Conservation (phyloP, 768 basidiomycete genomes). For the Asterophora lycoperdoides region DNA sequence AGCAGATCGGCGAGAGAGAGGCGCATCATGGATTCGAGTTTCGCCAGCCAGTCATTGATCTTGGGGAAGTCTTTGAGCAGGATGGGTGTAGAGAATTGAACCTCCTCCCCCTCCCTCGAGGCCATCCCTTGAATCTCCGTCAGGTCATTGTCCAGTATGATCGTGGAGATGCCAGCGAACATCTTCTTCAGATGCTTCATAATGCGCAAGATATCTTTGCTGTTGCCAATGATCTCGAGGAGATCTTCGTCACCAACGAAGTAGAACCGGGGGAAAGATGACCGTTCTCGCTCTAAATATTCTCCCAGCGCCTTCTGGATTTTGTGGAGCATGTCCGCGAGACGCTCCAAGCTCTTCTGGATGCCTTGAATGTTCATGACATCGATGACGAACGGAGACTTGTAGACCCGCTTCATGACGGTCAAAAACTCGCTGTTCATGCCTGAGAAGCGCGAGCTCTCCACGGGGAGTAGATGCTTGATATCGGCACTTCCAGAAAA, state of each 20-base stretch:
- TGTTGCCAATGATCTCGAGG: slow-evolving; percentile 98
- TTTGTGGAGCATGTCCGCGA: slow-evolving; percentile 94
- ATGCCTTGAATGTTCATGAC: slow-evolving; percentile 95
- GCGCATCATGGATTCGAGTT: slow-evolving; percentile 91
- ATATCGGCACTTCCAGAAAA: slow-evolving; percentile 99
- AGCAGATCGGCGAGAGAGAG: slow-evolving; percentile 81
- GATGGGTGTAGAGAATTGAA: slow-evolving; percentile 79
- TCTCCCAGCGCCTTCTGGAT: slow-evolving; percentile 99
- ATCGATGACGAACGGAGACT: slow-evolving; percentile 95
- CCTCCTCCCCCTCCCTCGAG: slow-evolving; percentile 94
- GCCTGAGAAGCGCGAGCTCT: slow-evolving; percentile 96
- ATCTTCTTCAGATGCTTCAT: slow-evolving; percentile 99
- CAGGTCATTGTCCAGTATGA: slow-evolving; percentile 82
- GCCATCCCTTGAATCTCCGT: slow-evolving; percentile 91
- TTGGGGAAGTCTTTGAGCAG: slow-evolving; percentile 89
- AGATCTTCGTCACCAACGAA: slow-evolving; percentile 99
- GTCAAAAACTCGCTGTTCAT: slow-evolving; percentile 98
- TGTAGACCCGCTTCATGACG: slow-evolving; percentile 99
- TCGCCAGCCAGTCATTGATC: slow-evolving; percentile 98
- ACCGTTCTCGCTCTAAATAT: slow-evolving; percentile 95
- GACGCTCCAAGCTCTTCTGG: slow-evolving; percentile 95
- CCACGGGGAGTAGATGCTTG: slow-evolving; percentile 96
- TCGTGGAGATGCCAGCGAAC: slow-evolving; percentile 96
- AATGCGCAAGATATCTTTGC: slow-evolving; percentile 95
- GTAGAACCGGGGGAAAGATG: slow-evolving; percentile 98